Conservation (phyloP, 192 early-diverging fungal species). For the Allomyces javanicus region DNA sequence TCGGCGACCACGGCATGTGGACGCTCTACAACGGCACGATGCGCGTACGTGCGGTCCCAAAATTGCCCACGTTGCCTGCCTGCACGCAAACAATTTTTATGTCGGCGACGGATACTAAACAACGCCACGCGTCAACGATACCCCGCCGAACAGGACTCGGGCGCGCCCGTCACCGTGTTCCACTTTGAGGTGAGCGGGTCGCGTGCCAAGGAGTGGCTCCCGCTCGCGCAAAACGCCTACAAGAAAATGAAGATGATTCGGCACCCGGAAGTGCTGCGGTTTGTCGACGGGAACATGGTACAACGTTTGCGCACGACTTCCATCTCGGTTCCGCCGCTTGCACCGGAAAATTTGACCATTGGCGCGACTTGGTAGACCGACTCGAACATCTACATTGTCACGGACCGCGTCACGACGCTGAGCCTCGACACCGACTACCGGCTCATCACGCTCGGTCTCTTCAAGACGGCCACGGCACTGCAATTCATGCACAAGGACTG, state of each 20-base stretch:
- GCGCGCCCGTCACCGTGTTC: constrained; percentile 55
- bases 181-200: constrained; percentile 46
- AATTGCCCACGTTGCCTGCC: not conserved
- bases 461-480: constrained; percentile 64
- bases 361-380: constrained; percentile 11
- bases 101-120: not conserved
- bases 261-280: constrained; percentile 70
- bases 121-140: not conserved
- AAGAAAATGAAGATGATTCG: constrained; percentile 70
- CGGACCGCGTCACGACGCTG: constrained; percentile 47
- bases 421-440: constrained; percentile 27
- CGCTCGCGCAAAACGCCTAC: constrained; percentile 72
- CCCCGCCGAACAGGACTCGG: constrained; percentile 30
- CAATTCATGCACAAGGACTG: constrained; percentile 78
- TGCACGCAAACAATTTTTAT: not conserved
- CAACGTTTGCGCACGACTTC: not conserved
- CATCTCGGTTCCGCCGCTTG: not conserved
- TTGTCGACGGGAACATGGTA: constrained; percentile 76
- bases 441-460: constrained; percentile 67
- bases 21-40: constrained; percentile 29
- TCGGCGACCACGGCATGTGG: constrained; percentile 5
- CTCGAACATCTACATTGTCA: constrained; percentile 69
- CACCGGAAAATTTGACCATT: not conserved
- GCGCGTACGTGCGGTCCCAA: constrained; percentile 19
- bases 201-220: constrained; percentile 38